Evolutionary conservation across 139 green algal genomes (phyloP).

Genomic region (Chlamydomonas asymmetrica): DNA sequence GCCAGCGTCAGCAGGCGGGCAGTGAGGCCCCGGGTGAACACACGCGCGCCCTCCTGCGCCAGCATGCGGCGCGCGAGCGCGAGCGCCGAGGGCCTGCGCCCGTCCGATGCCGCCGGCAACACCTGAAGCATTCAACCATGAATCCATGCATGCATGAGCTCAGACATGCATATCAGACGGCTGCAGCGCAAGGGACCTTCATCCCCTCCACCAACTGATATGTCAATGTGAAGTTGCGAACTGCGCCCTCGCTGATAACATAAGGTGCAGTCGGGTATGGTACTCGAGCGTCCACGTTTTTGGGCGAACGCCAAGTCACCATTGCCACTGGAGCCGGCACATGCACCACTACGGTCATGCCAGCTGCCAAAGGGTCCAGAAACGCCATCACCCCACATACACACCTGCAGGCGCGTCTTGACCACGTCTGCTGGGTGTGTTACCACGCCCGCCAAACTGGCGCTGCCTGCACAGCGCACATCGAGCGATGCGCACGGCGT

Average conservation of each 20-base stretch:
- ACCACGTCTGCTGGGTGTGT: slow-evolving; percentile 83
- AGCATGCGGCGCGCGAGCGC: slow-evolving; percentile 37
- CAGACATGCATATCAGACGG: too few relatives aligned
- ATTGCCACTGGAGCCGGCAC: not conserved
- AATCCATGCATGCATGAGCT: too few relatives aligned
- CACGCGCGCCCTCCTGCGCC: slow-evolving; percentile 45
- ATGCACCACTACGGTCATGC: not conserved
- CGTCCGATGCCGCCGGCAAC: too few relatives aligned
- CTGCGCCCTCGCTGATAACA: not conserved
- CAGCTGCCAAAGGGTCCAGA: not conserved
- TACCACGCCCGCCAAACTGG: slow-evolving; percentile 55
- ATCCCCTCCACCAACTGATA: too few relatives aligned
- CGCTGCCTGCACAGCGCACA: slow-evolving; percentile 43
- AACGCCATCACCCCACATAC: not conserved
- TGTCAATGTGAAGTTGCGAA: slow-evolving; percentile 17
- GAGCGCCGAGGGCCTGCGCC: not conserved
- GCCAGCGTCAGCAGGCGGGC: not conserved
- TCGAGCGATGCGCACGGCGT: too few relatives aligned
- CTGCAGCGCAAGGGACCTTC: too few relatives aligned
- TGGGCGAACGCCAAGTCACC: not conserved
- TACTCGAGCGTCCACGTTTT: not conserved
- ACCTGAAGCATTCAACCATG: too few relatives aligned
- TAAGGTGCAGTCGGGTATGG: too few relatives aligned
- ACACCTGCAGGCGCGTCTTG: slow-evolving; percentile 82
- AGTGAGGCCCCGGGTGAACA: not conserved